Conservation (phyloP, 2,329 filamentous ascomycete species). For the Diaporthe destruens region DNA sequence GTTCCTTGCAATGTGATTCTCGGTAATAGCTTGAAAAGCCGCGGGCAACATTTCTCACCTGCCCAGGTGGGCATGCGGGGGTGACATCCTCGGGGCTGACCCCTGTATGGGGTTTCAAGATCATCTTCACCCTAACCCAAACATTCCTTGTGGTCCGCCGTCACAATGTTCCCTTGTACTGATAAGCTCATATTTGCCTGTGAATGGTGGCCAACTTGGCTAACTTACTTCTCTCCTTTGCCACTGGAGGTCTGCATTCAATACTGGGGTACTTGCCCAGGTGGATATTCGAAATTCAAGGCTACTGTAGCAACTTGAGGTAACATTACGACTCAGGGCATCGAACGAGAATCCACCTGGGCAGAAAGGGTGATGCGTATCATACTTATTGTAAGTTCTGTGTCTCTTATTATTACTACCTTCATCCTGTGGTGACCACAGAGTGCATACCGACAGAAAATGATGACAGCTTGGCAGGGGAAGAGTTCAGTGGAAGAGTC, state of each 20-base stretch:
- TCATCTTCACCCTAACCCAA: conserved; percentile 11
- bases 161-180: background rate
- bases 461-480: too few relatives aligned
- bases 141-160: background rate
- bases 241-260: background rate
- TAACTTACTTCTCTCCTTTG: background rate
- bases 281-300: background rate
- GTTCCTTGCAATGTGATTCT: conserved; percentile 14
- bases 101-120: background rate
- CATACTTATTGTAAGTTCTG: too few relatives aligned
- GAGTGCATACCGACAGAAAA: too few relatives aligned
- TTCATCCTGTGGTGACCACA: background rate
- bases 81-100: background rate
- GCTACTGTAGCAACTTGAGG: background rate
- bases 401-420: background rate
- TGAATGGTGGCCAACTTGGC: background rate
- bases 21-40: background rate
- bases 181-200: background rate
- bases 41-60: background rate
- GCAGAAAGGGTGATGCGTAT: background rate
- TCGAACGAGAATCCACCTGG: background rate
- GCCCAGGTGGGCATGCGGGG: conserved; percentile 20
- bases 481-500: background rate
- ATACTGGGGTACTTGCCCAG: background rate
- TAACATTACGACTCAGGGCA: background rate